Conservation (phyloP, 2,329 filamentous ascomycete species). For the Dothiorella sarmentorum region DNA sequence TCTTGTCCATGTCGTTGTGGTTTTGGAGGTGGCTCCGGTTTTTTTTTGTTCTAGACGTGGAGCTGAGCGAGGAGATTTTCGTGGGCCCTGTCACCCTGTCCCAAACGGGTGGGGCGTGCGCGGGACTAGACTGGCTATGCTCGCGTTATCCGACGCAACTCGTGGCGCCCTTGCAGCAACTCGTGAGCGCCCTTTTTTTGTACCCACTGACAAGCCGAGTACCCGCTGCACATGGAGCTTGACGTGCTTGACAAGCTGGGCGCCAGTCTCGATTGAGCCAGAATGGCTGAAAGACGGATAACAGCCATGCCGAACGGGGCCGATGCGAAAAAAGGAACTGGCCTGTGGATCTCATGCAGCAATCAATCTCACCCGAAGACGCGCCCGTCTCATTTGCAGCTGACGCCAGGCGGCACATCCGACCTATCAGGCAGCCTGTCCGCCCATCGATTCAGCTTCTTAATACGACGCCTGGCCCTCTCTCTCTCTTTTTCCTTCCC, state of each 20-base stretch:
- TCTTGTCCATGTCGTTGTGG: neutral
- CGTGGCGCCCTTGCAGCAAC: constrained; percentile 5
- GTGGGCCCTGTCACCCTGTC: too few species aligned
- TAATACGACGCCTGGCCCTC: neutral
- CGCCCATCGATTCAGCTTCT: constrained; percentile 2
- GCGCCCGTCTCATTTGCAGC: constrained; percentile 4
- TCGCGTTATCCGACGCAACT: neutral
- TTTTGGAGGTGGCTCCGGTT: too few species aligned
- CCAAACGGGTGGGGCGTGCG: too few species aligned
- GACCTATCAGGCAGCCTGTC: constrained; percentile 11
- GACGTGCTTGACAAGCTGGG: neutral
- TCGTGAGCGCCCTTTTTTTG: neutral
- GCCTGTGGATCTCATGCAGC: too few species aligned
- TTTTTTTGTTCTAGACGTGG: neutral
- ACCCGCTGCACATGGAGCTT: neutral
- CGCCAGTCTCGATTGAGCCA: too few species aligned
- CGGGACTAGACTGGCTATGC: too few species aligned
- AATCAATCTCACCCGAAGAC: neutral
- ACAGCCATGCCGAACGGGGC: neutral
- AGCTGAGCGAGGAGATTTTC: too few species aligned
- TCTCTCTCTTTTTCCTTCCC: neutral
- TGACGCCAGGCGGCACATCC: constrained; percentile 1
- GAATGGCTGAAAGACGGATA: too few species aligned
- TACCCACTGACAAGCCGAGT: too few species aligned
- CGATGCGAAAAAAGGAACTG: neutral